Evolutionary conservation across 805 yeast species (phyloP).

Genomic region (Pichia californica): DNA sequence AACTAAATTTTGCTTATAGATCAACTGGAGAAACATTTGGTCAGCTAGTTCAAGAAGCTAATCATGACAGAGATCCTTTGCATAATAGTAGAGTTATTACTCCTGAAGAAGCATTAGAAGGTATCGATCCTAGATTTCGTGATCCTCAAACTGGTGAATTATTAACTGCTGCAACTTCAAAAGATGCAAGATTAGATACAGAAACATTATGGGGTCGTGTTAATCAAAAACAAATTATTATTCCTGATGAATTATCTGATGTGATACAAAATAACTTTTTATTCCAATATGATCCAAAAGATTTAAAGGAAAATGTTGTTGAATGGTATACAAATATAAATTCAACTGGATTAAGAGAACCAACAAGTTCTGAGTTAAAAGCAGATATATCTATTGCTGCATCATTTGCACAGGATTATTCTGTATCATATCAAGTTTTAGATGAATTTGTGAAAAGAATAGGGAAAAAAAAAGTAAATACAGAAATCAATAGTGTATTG

Average conservation of each 20-base stretch:
- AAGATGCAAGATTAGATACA: constrained; percentile 52
- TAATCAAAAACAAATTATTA: constrained; percentile 41
- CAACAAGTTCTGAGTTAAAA: constrained; percentile 36
- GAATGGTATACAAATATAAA: constrained; percentile 34
- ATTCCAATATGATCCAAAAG: constrained; percentile 53
- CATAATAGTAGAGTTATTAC: constrained; percentile 31
- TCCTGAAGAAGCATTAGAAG: constrained; percentile 30
- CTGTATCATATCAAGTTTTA: constrained; percentile 58
- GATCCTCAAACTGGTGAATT: constrained; percentile 27
- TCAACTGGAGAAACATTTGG: constrained; percentile 37
- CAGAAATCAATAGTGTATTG: constrained; percentile 48
- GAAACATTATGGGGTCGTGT: constrained; percentile 52
- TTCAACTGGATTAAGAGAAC: constrained; percentile 46
- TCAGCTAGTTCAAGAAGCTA: constrained; percentile 33
- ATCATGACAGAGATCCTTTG: constrained; percentile 29
- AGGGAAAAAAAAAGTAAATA: constrained; percentile 49
- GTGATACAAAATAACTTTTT: constrained; percentile 61
- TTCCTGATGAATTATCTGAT: constrained; percentile 53
- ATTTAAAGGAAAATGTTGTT: constrained; percentile 51
- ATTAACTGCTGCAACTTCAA: constrained; percentile 35
- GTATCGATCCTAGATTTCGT: constrained; percentile 29
- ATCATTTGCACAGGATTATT: constrained; percentile 74
- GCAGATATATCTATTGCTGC: constrained; percentile 80
- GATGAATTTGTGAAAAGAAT: constrained; percentile 55
- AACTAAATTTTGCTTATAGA: constrained; percentile 30